These are phyloP conservation scores for Thielaviopsis musarum DNA, from an alignment of 2,329 filamentous ascomycete genomes.

Conservation along the genomic window DNA sequence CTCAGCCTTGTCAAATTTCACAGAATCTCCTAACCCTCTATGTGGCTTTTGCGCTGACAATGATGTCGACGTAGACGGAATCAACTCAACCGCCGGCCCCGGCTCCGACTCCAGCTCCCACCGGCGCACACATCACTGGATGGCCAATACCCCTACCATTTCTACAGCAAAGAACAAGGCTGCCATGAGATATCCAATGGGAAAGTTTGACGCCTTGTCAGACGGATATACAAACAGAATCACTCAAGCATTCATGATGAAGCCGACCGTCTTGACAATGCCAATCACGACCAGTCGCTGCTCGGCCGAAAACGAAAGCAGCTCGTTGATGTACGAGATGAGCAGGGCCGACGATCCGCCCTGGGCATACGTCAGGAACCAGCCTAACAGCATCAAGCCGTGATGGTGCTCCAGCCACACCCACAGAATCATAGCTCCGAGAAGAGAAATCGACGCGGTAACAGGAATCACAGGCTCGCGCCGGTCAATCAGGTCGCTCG, in stretches of 20 bases:
- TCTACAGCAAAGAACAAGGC: slow-evolving; percentile 20
- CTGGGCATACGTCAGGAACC: slow-evolving; percentile 21
- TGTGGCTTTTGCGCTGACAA: too few relatives aligned
- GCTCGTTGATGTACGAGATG: slow-evolving; percentile 32
- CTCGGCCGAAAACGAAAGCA: slow-evolving; percentile 28
- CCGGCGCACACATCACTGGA: slow-evolving; percentile 11
- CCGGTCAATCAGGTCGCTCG: slow-evolving; percentile 31
- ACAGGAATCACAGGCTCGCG: slow-evolving; percentile 38
- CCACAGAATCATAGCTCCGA: slow-evolving; percentile 20
- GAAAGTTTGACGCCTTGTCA: slow-evolving; percentile 23
- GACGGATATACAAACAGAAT: slow-evolving; percentile 23
- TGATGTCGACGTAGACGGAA: too few relatives aligned
- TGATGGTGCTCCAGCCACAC: slow-evolving; percentile 20
- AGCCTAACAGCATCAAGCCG: slow-evolving; percentile 21
- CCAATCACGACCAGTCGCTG: slow-evolving; percentile 32
- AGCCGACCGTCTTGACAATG: slow-evolving; percentile 28
- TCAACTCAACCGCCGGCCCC: too few relatives aligned
- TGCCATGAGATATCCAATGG: slow-evolving; percentile 21
- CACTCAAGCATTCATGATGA: slow-evolving; percentile 28
- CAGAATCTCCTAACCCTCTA: too few relatives aligned
- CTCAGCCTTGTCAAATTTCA: too few relatives aligned
- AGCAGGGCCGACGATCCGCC: slow-evolving; percentile 21
- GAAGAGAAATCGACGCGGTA: slow-evolving; percentile 23
- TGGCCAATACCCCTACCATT: slow-evolving; percentile 15
- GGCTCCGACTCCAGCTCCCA: not conserved